Evolutionary conservation across 805 yeast genomes (phyloP), one percentile per base, ranked within the genome.

Genomic region (Blastobotrys muscicola): DNA sequence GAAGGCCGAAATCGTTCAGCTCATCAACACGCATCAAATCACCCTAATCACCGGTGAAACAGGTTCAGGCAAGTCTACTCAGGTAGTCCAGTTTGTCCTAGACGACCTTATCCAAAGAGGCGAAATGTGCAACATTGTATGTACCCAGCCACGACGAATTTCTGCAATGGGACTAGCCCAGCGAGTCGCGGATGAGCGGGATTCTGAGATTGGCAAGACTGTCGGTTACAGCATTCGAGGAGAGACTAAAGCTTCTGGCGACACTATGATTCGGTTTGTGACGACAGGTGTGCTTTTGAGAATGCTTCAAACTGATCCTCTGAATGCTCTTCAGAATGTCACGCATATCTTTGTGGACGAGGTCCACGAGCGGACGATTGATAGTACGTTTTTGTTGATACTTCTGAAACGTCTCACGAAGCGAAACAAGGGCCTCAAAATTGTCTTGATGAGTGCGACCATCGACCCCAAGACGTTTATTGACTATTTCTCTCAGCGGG

Each of bases 41-140:
- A 78, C 84, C 7, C 64, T 90, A 30, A 74, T 90, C 32, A 90
- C 97, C 2, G 98, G 97, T 59, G 98, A 92, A 60, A 90, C 97
- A 0, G 97, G 97, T 53, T 89, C 97, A 1, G 97, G 97, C 52
- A 90, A 90, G 57, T 85, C 96, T 1, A 90, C 98, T 0, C 98
- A 90, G 59, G 77, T 85, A 4, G 95, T 86, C 4, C 98, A 90
- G 59, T 90, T 87, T 52, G 67, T 90, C 14, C 64, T 90, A 12
- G 97, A 90, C 58, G 69, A 78, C 33, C 55, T 85, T 46, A 56
- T 62, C 0, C 45, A 40, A 12, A 57, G 62, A 9, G 72, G 73
- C 0, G 58, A 60, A 8, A 75, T 74, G 48, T 80, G 70, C 49
- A 60, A 64, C 16, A 82, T 90, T 3, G 66, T 90, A 1, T 87